Evolutionary conservation across 2,329 filamentous ascomycete species (phyloP).

Genomic region (Paraphoma chrysanthemicola): DNA sequence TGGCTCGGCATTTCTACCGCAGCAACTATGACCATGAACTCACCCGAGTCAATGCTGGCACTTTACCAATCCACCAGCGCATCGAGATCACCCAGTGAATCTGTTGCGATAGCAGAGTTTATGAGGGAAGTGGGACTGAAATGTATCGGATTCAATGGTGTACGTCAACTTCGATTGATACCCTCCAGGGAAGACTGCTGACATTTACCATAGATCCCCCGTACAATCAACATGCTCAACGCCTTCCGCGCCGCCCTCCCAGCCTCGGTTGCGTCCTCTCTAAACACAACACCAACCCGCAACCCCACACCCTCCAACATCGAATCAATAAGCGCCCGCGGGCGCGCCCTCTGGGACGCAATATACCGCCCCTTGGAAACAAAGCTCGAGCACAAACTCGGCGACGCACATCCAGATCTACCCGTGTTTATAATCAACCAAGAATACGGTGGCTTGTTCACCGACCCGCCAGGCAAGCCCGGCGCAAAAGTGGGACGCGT

Average conservation of each 20-base stretch:
- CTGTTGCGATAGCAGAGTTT: slow-evolving; percentile 67
- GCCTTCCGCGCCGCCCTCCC: slow-evolving; percentile 72
- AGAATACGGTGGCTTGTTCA: slow-evolving; percentile 77
- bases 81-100: slow-evolving; percentile 35
- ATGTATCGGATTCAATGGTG: slow-evolving; percentile 79
- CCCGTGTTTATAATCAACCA: slow-evolving; percentile 79
- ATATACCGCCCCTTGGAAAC: slow-evolving; percentile 77
- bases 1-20: slow-evolving; percentile 63
- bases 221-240: slow-evolving; percentile 82
- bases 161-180: slow-evolving; percentile 11
- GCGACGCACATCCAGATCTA: slow-evolving; percentile 78
- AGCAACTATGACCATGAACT: slow-evolving; percentile 86
- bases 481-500: slow-evolving; percentile 69
- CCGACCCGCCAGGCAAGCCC: slow-evolving; percentile 65
- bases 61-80: slow-evolving; percentile 59
- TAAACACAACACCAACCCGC: slow-evolving; percentile 66
- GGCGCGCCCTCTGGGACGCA: slow-evolving; percentile 73
- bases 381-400: slow-evolving; percentile 75
- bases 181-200: neutral
- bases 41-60: slow-evolving; percentile 73
- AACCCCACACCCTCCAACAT: slow-evolving; percentile 57
- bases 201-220: slow-evolving; percentile 74
- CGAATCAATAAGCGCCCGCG: slow-evolving; percentile 62
- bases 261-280: slow-evolving; percentile 56
- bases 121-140: slow-evolving; percentile 79